These are phyloP conservation scores for Camellia japonica DNA, from an alignment of 148 eudicot species.

Conservation along the genomic window DNA sequence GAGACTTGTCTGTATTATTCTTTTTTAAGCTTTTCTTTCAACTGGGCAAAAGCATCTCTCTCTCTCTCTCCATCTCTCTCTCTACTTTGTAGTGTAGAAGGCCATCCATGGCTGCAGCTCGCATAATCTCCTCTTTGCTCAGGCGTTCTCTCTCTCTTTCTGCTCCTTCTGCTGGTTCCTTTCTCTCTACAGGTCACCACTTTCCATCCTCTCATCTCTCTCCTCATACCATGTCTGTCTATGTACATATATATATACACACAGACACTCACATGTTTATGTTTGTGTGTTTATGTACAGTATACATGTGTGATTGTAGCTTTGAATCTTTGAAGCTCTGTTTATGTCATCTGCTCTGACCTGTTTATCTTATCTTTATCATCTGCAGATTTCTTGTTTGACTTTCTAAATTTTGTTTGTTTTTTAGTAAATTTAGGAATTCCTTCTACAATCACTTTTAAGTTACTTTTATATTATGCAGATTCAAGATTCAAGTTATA, in stretches of 20 bases:
- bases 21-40: too few species aligned
- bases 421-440: background rate
- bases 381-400: background rate
- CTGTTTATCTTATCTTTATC: background rate
- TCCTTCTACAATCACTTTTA: too few species aligned
- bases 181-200: constrained; percentile 33
- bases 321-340: background rate
- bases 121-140: constrained; percentile 58
- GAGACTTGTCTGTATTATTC: background rate
- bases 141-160: constrained; percentile 50
- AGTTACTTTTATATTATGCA: too few species aligned
- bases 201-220: background rate
- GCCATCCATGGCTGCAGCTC: constrained; percentile 47
- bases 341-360: background rate
- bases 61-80: background rate
- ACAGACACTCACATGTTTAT: background rate
- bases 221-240: background rate
- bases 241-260: background rate
- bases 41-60: background rate
- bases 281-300: too few species aligned
- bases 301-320: background rate
- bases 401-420: background rate
- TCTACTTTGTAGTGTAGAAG: background rate
- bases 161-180: constrained; percentile 20
- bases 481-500: too few species aligned